Evolutionary conservation across 139 green algal species (phyloP), one percentile per base, ranked within the genome.

Genomic region (Micractinium conductrix): DNA sequence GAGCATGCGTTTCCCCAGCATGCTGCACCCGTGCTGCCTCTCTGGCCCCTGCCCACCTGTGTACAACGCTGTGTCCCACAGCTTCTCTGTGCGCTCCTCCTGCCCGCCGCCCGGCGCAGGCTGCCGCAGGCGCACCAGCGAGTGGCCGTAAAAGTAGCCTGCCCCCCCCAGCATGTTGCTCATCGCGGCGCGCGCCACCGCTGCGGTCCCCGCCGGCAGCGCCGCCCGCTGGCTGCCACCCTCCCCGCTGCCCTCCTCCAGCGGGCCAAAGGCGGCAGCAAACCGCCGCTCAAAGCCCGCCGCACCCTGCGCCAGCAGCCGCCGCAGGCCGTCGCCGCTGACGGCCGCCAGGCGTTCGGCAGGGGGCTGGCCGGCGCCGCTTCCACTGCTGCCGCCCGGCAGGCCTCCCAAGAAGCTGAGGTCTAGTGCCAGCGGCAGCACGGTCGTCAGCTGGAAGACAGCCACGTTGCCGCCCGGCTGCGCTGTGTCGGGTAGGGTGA

Each of bases 111-210:
- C 38, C 8, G 19, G 28, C 19, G 24, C 67, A 24, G 35, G 16
- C 26, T 73, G 33, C 21, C 67, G 48, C 81, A 91, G 38, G 30
- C 62, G 33, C 14, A 96, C 86, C 4, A 90, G 42, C 0, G 95
- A 98, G 60, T 75, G 80, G 40, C 96, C 96, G 60, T 95, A 93
- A 84, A 97, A 99, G 88, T 99, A 99, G 26, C 95, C 96, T 48
- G 98, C 96, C 71, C 94, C 93, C 24, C 96, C 96, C 53, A 99
- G 80, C 74, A 98, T 78, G 90, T 99, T 98, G 89, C 92, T 97
- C 67, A 99, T 88, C 1, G 95, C 95, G 2, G 89, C 90, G 65
- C 93, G 92, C 33, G 88, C 89, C 55, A 92, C 86, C 40, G 10
- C 22, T 10, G 53, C 44, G 12, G 35, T 38, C 30, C 62, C 62